A percentile compares a stretch with the other conserved stretches of the same genome.
These are phyloP conservation scores for Paramecium pentaurelia DNA, from an alignment of 73 alveolate genomes.

Conservation along the genomic window DNA sequence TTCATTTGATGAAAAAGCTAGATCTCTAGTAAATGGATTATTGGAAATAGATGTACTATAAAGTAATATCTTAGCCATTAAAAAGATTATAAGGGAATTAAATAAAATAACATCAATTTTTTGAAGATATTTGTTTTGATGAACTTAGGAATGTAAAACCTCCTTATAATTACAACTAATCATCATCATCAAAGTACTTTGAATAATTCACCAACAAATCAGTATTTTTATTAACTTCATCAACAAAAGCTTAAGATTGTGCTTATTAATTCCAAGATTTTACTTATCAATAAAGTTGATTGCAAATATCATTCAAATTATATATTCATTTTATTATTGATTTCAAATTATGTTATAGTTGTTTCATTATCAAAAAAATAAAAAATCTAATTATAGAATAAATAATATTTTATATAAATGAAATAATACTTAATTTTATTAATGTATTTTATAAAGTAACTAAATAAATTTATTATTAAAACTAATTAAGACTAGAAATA, in stretches of 20 bases:
- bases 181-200: background rate
- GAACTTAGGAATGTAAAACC: background rate
- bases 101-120: slow-evolving; percentile 16
- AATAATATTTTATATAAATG: too few species aligned
- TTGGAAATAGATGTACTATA: slow-evolving; percentile 1
- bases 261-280: background rate
- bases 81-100: background rate
- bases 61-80: background rate
- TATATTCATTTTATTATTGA: too few species aligned
- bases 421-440: too few species aligned
- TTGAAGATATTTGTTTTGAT: slow-evolving; percentile 20
- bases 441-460: too few species aligned
- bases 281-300: background rate
- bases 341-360: too few species aligned
- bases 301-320: background rate
- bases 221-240: background rate
- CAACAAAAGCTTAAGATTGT: too few species aligned
- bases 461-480: too few species aligned
- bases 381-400: too few species aligned
- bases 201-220: background rate
- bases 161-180: background rate
- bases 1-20: background rate
- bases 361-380: too few species aligned
- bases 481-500: background rate
- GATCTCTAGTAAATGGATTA: background rate